These are phyloP conservation scores for Fusarium nygamai DNA, from an alignment of 2,329 filamentous ascomycete genomes.

Conservation along the genomic window DNA sequence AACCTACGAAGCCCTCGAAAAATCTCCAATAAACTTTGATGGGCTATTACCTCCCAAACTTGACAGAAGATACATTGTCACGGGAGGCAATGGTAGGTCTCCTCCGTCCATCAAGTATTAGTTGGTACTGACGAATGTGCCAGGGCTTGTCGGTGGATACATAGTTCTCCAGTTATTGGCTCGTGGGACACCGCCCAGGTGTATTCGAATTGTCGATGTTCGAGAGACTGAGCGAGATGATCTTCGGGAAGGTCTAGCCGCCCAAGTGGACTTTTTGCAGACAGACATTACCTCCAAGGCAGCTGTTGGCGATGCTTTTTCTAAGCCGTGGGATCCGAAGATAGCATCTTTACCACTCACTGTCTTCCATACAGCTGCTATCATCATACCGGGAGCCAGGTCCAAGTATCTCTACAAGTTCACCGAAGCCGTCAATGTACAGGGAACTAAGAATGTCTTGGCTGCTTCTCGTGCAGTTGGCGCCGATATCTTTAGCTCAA, in stretches of 20 bases:
- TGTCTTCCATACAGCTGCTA: constrained; percentile 6
- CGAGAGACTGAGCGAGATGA: constrained; percentile 4
- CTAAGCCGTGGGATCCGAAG: neutral
- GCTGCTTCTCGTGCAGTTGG: neutral
- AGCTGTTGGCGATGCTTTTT: neutral
- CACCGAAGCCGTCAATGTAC: neutral
- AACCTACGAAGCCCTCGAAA: neutral
- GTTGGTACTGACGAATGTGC: neutral
- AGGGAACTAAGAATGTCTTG: constrained; percentile 8
- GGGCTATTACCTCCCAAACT: neutral
- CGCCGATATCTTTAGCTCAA: constrained; percentile 4
- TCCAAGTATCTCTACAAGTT: constrained; percentile 2
- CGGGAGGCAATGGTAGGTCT: neutral
- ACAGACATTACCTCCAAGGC: neutral
- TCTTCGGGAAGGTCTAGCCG: neutral
- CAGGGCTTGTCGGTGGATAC: constrained; percentile 8
- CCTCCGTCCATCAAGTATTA: accelerated
- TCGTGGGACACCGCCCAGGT: neutral
- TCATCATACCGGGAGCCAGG: neutral
- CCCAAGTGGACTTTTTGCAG: neutral
- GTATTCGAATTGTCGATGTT: constrained; percentile 6
- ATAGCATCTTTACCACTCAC: constrained; percentile 1
- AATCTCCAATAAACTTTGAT: neutral
- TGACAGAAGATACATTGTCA: constrained; percentile 7
- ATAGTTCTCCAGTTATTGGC: constrained; percentile 9